Percentiles rank a stretch among this genome's conserved stretches.
Evolutionary conservation across 2,329 filamentous ascomycete species (phyloP).

Genomic region (Magnaporthales sp.): DNA sequence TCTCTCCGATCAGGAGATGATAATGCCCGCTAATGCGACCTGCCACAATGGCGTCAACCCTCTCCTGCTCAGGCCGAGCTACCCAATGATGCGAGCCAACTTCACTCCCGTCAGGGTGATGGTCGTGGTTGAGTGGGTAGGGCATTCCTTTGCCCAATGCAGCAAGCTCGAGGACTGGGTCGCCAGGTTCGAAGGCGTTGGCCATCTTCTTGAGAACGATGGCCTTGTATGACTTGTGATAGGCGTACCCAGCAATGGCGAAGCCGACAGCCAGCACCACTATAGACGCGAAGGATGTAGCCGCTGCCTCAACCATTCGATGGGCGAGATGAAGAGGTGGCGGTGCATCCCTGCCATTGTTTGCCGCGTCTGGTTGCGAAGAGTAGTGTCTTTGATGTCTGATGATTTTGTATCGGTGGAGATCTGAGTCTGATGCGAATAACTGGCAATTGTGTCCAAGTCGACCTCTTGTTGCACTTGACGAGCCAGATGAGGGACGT

Average conservation of each 20-base stretch:
- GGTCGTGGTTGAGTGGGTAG: constrained; percentile 10
- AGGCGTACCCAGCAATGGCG: constrained; percentile 61
- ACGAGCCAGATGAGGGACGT: background rate
- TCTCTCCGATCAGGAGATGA: constrained; percentile 85
- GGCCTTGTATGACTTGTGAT: constrained; percentile 81
- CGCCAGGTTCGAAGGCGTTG: constrained; percentile 83
- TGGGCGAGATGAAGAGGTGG: constrained; percentile 27
- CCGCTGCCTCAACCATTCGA: constrained; percentile 67
- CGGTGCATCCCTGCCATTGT: constrained; percentile 8
- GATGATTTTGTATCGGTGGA: background rate
- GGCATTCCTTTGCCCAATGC: constrained; percentile 49
- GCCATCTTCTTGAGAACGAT: constrained; percentile 88
- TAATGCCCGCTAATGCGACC: constrained; percentile 74
- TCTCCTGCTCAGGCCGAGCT: constrained; percentile 68
- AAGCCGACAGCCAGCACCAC: constrained; percentile 60
- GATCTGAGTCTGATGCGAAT: background rate
- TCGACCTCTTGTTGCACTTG: background rate
- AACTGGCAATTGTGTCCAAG: background rate
- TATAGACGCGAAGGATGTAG: constrained; percentile 69
- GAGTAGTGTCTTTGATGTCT: background rate
- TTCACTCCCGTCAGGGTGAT: constrained; percentile 28
- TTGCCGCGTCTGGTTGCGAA: background rate
- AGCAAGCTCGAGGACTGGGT: constrained; percentile 78
- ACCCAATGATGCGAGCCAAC: constrained; percentile 58
- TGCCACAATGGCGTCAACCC: constrained; percentile 73